Evolutionary conservation across 108 stramenopile species (phyloP), one percentile per base, ranked within the genome.

Genomic region (Pseudonitzschia pungens): DNA sequence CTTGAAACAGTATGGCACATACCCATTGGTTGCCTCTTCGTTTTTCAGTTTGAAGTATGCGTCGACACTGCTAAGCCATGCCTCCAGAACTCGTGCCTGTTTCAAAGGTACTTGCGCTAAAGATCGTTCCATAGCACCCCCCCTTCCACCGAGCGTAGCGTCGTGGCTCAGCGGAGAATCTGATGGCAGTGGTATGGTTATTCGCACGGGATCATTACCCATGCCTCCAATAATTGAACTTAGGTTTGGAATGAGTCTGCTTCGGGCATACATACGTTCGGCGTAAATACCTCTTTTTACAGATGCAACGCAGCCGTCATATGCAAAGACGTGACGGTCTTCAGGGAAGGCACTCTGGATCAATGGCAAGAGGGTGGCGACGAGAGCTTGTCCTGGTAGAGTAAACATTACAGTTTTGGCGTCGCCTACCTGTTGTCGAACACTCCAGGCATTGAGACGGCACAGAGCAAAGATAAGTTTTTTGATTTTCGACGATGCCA

Each of bases 61-160:
- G 78, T 94, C 87, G 24, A 92, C 84, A 58, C 85, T 87, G 41
- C 83, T 73, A 83, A 92, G 89, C 93, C 93, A 94, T 24, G 87
- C 45, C 71, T 94, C 91, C 12, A 87, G 83, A 27, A 81, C 72
- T 31, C 80, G 81, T 40, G 93, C 93, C 32, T 84, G 81, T 20
- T 71, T 20, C 18, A 87, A 58, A n/a, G 88, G 77, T 18, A 94
- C 33, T 21, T 83, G 69, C 2, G 84, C 45, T 70, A 94, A 72
- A 5, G 87, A 60, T 16, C 69, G 55, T 40, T 72, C 68, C 63
- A 79, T 72, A 15, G n/a, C n/a, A 33, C 32, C 29, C 32, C 29
- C 29, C 5, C 57, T 58, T 22, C 65, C 68, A 12, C 31, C n/a
- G 74, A 77, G 54, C 50, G 73, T 60, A 14, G 33, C 36, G 22